Percentiles rank a stretch among this genome's conserved stretches.
These are phyloP conservation scores for Phytophthora meadii DNA, from an alignment of 352 stramenopile species.

Conservation along the genomic window DNA sequence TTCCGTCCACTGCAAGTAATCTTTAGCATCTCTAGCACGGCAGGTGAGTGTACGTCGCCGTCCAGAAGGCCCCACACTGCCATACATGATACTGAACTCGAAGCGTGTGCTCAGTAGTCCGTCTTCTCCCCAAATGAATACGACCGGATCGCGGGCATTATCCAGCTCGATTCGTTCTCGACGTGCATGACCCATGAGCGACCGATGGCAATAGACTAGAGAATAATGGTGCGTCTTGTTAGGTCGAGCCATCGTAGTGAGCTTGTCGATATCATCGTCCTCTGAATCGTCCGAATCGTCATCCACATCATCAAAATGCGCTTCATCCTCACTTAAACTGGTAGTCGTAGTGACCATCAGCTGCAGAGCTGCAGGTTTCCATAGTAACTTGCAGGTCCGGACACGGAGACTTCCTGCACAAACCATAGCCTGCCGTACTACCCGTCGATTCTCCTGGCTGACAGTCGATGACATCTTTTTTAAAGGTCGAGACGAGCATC, in stretches of 20 bases:
- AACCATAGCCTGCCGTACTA: constrained; percentile 33
- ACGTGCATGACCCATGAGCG: constrained; percentile 35
- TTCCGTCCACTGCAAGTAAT: constrained; percentile 44
- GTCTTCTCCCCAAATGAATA: constrained; percentile 34
- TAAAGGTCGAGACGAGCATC: constrained; percentile 6
- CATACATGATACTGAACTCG: constrained; percentile 43
- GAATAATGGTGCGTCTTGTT: constrained; percentile 40
- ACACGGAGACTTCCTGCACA: constrained; percentile 38
- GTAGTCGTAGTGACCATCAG: constrained; percentile 39
- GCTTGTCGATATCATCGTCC: constrained; percentile 29
- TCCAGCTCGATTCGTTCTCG: constrained; percentile 38
- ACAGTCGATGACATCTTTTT: constrained; percentile 7
- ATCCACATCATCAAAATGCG: constrained; percentile 31
- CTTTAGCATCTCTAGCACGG: constrained; percentile 35
- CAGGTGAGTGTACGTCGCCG: constrained; percentile 31
- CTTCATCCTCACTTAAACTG: constrained; percentile 28
- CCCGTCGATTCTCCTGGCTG: constrained; percentile 24
- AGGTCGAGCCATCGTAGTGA: constrained; percentile 32
- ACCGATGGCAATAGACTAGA: constrained; percentile 38
- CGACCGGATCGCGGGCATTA: constrained; percentile 19
- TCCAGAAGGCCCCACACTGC: constrained; percentile 11
- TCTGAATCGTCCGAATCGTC: constrained; percentile 34
- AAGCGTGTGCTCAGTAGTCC: constrained; percentile 38
- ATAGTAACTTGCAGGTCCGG: constrained; percentile 42
- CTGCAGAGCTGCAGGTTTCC: constrained; percentile 40